Percentiles rank a stretch among this genome's conserved stretches.
phyloP scores from a whole-genome alignment of 1,139 yeast species.

The Torulaspora globosa region DNA sequence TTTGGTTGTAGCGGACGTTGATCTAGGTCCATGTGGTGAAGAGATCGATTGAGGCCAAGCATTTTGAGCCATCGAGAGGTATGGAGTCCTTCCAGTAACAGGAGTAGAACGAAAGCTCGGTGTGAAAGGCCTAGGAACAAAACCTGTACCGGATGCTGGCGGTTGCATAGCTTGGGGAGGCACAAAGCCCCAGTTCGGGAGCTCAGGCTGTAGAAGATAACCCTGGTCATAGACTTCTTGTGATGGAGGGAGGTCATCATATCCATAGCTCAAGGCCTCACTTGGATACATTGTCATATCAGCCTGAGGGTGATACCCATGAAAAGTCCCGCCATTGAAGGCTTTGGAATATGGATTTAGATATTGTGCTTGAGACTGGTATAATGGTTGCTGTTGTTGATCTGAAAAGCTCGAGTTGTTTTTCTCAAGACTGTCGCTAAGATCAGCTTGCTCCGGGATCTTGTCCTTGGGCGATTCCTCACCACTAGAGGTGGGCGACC shows the following conservation, averaged over 20 bases:
- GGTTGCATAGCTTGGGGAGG: constrained; percentile 24
- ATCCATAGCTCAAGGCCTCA: constrained; percentile 10
- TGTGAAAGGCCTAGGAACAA: constrained; percentile 21
- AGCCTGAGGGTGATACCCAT: constrained; percentile 10
- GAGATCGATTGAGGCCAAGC: constrained; percentile 17
- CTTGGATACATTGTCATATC: constrained; percentile 7
- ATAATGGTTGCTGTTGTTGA: constrained; percentile 9
- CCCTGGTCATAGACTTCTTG: constrained; percentile 17
- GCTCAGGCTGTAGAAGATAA: constrained; percentile 17
- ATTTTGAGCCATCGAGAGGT: constrained; percentile 14
- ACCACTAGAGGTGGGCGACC: constrained; percentile 13
- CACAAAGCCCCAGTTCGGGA: constrained; percentile 20
- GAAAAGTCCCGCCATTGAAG: constrained; percentile 9
- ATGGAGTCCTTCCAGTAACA: constrained; percentile 24
- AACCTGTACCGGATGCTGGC: constrained; percentile 15
- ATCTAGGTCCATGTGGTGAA: constrained; percentile 22
- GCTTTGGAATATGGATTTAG: constrained; percentile 14
- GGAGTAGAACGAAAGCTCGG: constrained; percentile 30
- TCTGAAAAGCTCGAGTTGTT: constrained; percentile 9
- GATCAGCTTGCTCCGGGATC: constrained; percentile 10
- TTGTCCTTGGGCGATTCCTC: constrained; percentile 11
- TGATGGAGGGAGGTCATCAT: constrained; percentile 14
- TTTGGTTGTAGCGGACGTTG: constrained; percentile 19
- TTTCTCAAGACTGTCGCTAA: constrained; percentile 7
- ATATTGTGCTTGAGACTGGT: constrained; percentile 12